phyloP scores from a whole-genome alignment of 495 filamentous ascomycete genomes.

The Platismatia glauca region DNA sequence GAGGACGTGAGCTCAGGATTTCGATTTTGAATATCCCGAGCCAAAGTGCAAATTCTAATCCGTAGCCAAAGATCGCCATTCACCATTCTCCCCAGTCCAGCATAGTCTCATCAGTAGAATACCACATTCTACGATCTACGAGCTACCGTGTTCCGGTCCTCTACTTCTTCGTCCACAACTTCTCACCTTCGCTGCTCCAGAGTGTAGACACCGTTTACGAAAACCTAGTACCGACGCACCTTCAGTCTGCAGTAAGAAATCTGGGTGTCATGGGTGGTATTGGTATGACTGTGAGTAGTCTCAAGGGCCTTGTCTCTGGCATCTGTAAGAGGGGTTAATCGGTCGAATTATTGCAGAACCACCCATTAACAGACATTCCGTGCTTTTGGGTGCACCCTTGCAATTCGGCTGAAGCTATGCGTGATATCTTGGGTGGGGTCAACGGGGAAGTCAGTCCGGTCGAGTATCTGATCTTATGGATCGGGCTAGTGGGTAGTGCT shows the following conservation, averaged over 20 bases:
- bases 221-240: slow-evolving; percentile 56
- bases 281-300: slow-evolving; percentile 58
- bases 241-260: slow-evolving; percentile 45
- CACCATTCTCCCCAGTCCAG: slow-evolving; percentile 24
- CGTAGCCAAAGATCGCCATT: slow-evolving; percentile 35
- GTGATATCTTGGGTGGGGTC: slow-evolving; percentile 32
- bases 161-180: slow-evolving; percentile 48
- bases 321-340: slow-evolving; percentile 34
- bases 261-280: slow-evolving; percentile 65
- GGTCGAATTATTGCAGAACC: slow-evolving; percentile 53
- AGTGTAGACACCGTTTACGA: slow-evolving; percentile 62
- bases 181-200: slow-evolving; percentile 49
- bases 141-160: slow-evolving; percentile 46
- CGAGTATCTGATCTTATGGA: slow-evolving; percentile 71
- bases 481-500: slow-evolving; percentile 64
- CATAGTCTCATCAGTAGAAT: slow-evolving; percentile 31
- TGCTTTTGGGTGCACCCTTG: slow-evolving; percentile 81
- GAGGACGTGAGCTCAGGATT: slow-evolving; percentile 3
- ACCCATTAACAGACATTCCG: slow-evolving; percentile 65
- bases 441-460: slow-evolving; percentile 45
- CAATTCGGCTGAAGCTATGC: slow-evolving; percentile 71
- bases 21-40: not conserved
- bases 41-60: not conserved
- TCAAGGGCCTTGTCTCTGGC: slow-evolving; percentile 23
- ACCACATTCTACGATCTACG: slow-evolving; percentile 46